Evolutionary conservation across 805 yeast species (phyloP), one percentile per base, ranked within the genome.

Genomic region (Zygoascus biomembranicola): DNA sequence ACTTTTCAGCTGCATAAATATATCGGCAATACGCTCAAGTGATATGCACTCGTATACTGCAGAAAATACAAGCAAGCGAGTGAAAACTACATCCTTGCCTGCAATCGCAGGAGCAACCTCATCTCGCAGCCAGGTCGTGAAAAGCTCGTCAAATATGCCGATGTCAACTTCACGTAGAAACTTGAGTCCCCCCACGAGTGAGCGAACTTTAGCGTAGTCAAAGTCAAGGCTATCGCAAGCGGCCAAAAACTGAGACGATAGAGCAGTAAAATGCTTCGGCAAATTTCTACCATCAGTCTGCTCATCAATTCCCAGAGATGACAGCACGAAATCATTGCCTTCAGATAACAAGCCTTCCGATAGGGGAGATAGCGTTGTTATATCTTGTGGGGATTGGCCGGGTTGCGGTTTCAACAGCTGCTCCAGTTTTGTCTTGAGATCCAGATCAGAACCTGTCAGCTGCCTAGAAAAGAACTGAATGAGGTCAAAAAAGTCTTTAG

Each of bases 21-120:
- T 59, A 14, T 69, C 71, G 5, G 71, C 63, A 1, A 75, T 58
- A 1, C 67, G 57, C 14, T 68, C 62, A 3, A 77, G 47, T 2
- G 63, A 58, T 2, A 74, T 56, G 43, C 76, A 65, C 18, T 70
- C 74, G 51, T 73, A 68, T 11, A 70, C 53, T 0, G 77, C 59
- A 44, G 77, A 54, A 31, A 66, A 70, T n/a, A 69, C 53, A 6
- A 75, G 57, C 11, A 76, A 64, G 42, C 67, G 73, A 46, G 69
- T 57, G 51, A 72, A 68, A 23, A 66, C 57, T 2, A 70, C 67
- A 52, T 69, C 72, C 44, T 71, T 73, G 5, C 57, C 50, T 28
- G 57, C 57, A 6, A 55, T 50, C 49, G 55, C 55, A 49, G 65
- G 20, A 63, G 63, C 61, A 56, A 67, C 59, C 59, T 68, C 54